phyloP scores from a whole-genome alignment of 495 filamentous ascomycete genomes.

The Corynascus novoguineensis region DNA sequence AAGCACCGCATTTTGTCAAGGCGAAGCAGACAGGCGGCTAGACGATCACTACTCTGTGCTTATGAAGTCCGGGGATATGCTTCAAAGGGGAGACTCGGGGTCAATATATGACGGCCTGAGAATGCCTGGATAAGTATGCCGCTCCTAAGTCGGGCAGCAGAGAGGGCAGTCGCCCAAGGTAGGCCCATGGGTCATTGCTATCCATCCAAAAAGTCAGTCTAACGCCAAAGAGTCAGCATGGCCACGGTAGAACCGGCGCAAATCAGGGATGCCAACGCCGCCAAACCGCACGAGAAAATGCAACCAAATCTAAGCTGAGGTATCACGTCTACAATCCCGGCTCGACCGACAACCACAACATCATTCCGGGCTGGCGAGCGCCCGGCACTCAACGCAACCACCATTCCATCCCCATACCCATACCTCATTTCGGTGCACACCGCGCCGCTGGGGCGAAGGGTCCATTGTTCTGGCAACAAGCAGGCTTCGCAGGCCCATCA shows the following conservation, averaged over 20 bases:
- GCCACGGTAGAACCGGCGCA: conserved; percentile 14
- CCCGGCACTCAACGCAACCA: neutral
- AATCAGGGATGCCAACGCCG: conserved; percentile 12
- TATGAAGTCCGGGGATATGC: too few relatives aligned
- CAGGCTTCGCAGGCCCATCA: neutral
- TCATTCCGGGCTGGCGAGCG: neutral
- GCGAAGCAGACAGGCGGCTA: too few relatives aligned
- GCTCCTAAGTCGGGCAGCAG: too few relatives aligned
- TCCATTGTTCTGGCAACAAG: neutral
- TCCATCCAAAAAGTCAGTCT: neutral
- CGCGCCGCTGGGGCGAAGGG: neutral
- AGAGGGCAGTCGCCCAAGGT: too few relatives aligned
- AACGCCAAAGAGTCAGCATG: conserved; percentile 7
- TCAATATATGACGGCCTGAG: too few relatives aligned
- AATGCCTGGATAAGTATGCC: too few relatives aligned
- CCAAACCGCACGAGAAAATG: conserved; percentile 8
- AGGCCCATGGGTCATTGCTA: too few relatives aligned
- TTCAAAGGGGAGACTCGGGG: too few relatives aligned
- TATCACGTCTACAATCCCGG: conserved; percentile 7
- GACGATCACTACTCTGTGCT: too few relatives aligned
- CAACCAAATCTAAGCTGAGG: conserved; percentile 12
- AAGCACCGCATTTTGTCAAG: too few relatives aligned
- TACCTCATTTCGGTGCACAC: neutral
- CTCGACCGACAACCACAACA: neutral
- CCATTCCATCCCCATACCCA: neutral